Evolutionary conservation across 164 flowering plant species (phyloP), one percentile per base, ranked within the genome.

Genomic region (Annona squamosa): DNA sequence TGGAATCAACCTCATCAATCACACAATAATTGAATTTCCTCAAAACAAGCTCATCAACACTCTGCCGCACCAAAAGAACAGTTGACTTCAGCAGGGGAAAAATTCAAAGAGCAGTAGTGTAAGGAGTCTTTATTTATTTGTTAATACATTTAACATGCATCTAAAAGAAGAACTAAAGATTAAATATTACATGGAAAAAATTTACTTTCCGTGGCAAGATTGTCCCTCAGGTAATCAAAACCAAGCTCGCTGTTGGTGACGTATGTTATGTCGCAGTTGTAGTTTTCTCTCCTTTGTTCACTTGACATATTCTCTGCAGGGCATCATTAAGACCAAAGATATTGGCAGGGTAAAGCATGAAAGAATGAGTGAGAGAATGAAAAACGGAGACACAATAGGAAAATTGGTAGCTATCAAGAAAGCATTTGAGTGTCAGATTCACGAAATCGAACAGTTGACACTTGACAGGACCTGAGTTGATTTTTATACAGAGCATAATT

Each of bases 181-280:
- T 43, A 66, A 26, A 46, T 42, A 52, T 52, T 10, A 16, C 13
- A 52, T 52, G 13, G 9, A 13, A 16, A 52, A 52, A 52, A 84
- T 81, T 78, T 85, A 93, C 99, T 92, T 90, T 85, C 99, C 94
- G 91, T 91, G 92, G 99, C 98, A 84, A 93, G 99, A 85, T 95
- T 95, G 73, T 95, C 99, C 85, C 99, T 90, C 89, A 95, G 82
- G 83, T 81, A 95, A 85, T 95, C 99, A 82, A 95, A 95, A 73
- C 99, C 99, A 75, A 95, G 94, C 87, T 95, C 99, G 81, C 98
- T 95, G 71, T 95, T 95, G 70, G 98, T 95, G 79, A 95, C 99
- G 79, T 95, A 95, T 13, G 99, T 95, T 79, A 95, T 90, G 84
- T 95, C 99, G 80, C 96, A 89, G 62, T 75, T 79, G 84, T 95